Conservation (phyloP, 805 yeast species). For the Kuraishia piskuri region DNA sequence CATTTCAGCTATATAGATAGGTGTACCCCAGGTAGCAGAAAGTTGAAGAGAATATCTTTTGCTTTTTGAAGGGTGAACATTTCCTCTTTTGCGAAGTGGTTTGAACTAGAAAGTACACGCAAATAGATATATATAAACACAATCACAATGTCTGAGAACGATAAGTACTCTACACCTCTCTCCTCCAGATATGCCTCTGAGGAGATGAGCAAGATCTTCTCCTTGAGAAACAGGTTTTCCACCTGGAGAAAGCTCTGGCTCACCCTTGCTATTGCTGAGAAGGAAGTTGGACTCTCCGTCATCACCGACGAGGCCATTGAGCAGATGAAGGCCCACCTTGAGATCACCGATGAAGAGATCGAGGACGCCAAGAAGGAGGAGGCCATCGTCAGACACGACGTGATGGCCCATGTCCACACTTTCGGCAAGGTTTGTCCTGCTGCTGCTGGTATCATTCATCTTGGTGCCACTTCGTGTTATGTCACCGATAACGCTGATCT, state of each 20-base stretch:
- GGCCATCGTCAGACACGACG: constrained; percentile 97
- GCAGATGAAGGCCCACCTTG: constrained; percentile 71
- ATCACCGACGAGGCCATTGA: constrained; percentile 87
- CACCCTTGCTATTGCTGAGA: constrained; percentile 91
- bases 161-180: constrained; percentile 84
- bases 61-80: not conserved
- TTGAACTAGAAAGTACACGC: not conserved
- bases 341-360: constrained; percentile 88
- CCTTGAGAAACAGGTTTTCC: constrained; percentile 87
- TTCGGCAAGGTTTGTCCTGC: constrained; percentile 90
- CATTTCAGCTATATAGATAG: not conserved
- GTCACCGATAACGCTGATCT: constrained; percentile 98
- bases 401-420: constrained; percentile 97
- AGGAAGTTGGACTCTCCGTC: constrained; percentile 77
- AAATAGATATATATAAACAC: too few relatives aligned
- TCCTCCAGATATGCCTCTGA: constrained; percentile 96
- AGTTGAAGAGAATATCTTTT: not conserved
- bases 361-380: constrained; percentile 86
- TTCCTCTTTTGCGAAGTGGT: not conserved
- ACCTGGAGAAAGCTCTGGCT: constrained; percentile 99
- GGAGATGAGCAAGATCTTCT: constrained; percentile 92
- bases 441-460: constrained; percentile 95
- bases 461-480: constrained; percentile 97
- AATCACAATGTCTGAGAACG: constrained; percentile 34
- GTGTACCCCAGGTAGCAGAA: not conserved